phyloP scores from a whole-genome alignment of 2,329 filamentous ascomycete genomes.

The Dichotomopilus funicola region DNA sequence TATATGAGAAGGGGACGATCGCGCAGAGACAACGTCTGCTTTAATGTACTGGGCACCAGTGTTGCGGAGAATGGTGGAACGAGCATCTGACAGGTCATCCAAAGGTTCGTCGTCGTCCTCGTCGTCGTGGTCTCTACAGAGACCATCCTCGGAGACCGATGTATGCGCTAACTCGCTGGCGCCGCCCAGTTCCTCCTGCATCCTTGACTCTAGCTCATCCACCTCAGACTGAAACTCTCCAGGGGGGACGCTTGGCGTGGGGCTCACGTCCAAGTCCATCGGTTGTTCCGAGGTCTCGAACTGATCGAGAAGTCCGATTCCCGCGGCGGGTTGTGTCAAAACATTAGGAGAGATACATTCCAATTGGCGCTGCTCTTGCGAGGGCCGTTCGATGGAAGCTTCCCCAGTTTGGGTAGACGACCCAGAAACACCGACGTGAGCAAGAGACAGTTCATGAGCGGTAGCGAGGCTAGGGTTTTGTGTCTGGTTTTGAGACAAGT shows the following conservation, averaged over 20 bases:
- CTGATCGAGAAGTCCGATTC: neutral
- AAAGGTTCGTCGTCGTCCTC: neutral
- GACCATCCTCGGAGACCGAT: constrained; percentile 1
- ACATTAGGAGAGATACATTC: constrained; percentile 7
- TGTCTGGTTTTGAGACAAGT: too few species aligned
- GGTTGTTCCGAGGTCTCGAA: neutral
- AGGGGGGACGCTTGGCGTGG: neutral
- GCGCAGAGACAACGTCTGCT: neutral
- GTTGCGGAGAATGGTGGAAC: constrained; percentile 13
- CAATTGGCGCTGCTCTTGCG: too few species aligned
- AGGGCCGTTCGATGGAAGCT: too few species aligned
- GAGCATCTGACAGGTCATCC: neutral
- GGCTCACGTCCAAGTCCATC: constrained; percentile 3
- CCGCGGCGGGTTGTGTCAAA: constrained; percentile 1
- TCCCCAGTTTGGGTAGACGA: too few species aligned
- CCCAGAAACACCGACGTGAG: too few species aligned
- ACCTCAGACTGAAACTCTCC: neutral
- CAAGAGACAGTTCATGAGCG: too few species aligned
- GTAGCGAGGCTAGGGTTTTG: too few species aligned
- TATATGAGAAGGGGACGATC: neutral
- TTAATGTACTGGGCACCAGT: constrained; percentile 14
- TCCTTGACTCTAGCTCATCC: neutral
- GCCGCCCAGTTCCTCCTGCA: constrained; percentile 7
- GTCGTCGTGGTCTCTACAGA: neutral
- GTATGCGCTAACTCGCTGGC: neutral